Conservation (phyloP, 2,329 filamentous ascomycete species). For the Cladophialophora bantiana region DNA sequence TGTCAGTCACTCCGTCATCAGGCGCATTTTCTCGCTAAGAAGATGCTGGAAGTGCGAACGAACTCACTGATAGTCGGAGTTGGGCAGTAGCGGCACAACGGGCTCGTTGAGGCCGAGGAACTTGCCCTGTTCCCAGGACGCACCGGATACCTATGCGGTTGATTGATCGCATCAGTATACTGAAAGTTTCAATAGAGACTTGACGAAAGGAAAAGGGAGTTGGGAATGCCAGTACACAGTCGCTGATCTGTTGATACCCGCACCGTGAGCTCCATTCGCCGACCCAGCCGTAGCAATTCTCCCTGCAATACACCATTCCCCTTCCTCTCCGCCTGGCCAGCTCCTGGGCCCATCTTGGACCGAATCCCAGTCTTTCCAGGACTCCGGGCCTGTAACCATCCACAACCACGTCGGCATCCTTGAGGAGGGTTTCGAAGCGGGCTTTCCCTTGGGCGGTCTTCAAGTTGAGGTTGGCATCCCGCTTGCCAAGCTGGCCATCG, state of each 20-base stretch:
- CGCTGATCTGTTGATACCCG: slow-evolving; percentile 61
- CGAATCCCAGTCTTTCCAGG: slow-evolving; percentile 67
- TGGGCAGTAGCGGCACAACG: slow-evolving; percentile 57
- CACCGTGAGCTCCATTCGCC: slow-evolving; percentile 54
- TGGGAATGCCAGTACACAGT: slow-evolving; percentile 37
- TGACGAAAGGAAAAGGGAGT: too few relatives aligned
- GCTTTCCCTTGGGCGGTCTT: slow-evolving; percentile 49
- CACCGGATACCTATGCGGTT: slow-evolving; percentile 43
- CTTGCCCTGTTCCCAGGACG: slow-evolving; percentile 46
- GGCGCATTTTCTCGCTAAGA: too few relatives aligned
- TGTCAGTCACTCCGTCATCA: too few relatives aligned
- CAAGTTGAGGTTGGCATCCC: slow-evolving; percentile 65
- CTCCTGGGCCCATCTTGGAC: slow-evolving; percentile 49
- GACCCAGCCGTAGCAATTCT: slow-evolving; percentile 60
- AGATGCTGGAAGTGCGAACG: too few relatives aligned
- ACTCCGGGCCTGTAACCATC: slow-evolving; percentile 59
- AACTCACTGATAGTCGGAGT: slow-evolving; percentile 58
- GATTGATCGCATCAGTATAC: too few relatives aligned
- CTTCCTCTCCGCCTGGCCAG: slow-evolving; percentile 50
- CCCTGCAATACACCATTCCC: slow-evolving; percentile 56
- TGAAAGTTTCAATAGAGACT: too few relatives aligned
- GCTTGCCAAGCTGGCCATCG: slow-evolving; percentile 75
- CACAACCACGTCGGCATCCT: slow-evolving; percentile 60
- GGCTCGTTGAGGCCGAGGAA: slow-evolving; percentile 45
- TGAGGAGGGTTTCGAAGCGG: slow-evolving; percentile 52